Evolutionary conservation across 2,329 filamentous ascomycete species (phyloP).

Genomic region (Coleophoma eucalyptorum): DNA sequence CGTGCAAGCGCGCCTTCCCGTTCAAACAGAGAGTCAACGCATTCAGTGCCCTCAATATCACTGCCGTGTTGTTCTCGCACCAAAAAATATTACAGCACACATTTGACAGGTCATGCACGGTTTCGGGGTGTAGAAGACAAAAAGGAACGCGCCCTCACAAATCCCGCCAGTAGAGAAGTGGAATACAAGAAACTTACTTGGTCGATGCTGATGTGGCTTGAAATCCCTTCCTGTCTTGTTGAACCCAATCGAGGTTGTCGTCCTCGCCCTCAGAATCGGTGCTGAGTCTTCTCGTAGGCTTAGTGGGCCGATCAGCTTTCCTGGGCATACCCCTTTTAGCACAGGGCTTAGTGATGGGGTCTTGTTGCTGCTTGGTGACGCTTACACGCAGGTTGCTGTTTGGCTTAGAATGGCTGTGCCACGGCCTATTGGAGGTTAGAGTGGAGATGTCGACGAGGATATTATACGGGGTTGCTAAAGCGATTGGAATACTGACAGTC

Average conservation of each 20-base stretch:
- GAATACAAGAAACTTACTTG: conserved; percentile 2
- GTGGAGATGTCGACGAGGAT: too few relatives aligned
- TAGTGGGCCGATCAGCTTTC: conserved; percentile 19
- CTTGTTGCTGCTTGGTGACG: conserved; percentile 1
- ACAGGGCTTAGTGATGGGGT: background rate
- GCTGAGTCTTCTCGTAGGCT: conserved; percentile 21
- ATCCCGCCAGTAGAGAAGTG: background rate
- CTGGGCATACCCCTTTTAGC: conserved; percentile 14
- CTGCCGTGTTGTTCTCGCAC: too few relatives aligned
- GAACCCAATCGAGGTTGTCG: conserved; percentile 19
- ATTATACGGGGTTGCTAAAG: too few relatives aligned
- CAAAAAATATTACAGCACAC: too few relatives aligned
- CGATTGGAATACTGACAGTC: too few relatives aligned
- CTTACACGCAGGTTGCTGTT: conserved; percentile 3
- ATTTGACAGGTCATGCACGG: too few relatives aligned
- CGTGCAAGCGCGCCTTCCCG: conserved; percentile 1
- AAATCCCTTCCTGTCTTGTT: conserved; percentile 6
- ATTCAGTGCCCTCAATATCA: too few relatives aligned
- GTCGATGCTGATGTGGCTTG: conserved; percentile 5
- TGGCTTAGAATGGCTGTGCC: background rate
- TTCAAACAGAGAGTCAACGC: background rate
- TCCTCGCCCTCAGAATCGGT: conserved; percentile 24
- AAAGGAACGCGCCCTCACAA: background rate
- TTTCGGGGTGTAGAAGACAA: background rate
- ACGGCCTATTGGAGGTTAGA: background rate